A percentile compares a stretch with the other conserved stretches of the same genome.
phyloP scores from a whole-genome alignment of 1,284 basidiomycete genomes.

The Clitocybe nebularis region DNA sequence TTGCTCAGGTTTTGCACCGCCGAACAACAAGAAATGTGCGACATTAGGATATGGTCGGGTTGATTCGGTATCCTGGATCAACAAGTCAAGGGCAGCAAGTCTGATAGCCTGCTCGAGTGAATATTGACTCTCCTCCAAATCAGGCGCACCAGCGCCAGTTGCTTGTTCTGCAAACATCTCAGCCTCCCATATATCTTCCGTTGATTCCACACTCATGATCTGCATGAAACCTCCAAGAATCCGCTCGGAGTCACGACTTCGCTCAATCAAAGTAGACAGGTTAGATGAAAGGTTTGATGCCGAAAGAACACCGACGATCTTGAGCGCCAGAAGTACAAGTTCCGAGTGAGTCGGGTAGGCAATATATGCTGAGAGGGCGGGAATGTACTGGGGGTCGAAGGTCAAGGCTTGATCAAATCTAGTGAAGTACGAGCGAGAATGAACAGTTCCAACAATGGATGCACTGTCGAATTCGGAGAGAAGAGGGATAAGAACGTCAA shows the following conservation, averaged over 20 bases:
- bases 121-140: conserved; percentile 41
- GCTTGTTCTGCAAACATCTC: conserved; percentile 55
- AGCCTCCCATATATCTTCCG: conserved; percentile 54
- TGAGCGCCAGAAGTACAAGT: conserved; percentile 76
- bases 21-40: conserved; percentile 88
- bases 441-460: conserved; percentile 47
- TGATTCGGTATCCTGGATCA: conserved; percentile 75
- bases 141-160: conserved; percentile 71
- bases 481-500: conserved; percentile 83
- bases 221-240: conserved; percentile 80
- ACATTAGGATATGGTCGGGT: conserved; percentile 76
- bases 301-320: conserved; percentile 74
- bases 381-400: conserved; percentile 73
- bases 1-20: conserved; percentile 45
- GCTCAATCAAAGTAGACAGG: conserved; percentile 78
- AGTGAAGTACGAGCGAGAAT: conserved; percentile 66
- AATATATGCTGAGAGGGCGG: conserved; percentile 82
- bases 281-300: conserved; percentile 56
- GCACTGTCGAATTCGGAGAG: conserved; percentile 64
- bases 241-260: conserved; percentile 82
- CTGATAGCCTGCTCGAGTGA: conserved; percentile 69
- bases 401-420: conserved; percentile 81
- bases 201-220: conserved; percentile 61
- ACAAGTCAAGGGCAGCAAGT: conserved; percentile 79
- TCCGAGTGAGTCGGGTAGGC: conserved; percentile 70